Conservation (phyloP, 495 filamentous ascomycete genomes). For the Darksidea phi region DNA sequence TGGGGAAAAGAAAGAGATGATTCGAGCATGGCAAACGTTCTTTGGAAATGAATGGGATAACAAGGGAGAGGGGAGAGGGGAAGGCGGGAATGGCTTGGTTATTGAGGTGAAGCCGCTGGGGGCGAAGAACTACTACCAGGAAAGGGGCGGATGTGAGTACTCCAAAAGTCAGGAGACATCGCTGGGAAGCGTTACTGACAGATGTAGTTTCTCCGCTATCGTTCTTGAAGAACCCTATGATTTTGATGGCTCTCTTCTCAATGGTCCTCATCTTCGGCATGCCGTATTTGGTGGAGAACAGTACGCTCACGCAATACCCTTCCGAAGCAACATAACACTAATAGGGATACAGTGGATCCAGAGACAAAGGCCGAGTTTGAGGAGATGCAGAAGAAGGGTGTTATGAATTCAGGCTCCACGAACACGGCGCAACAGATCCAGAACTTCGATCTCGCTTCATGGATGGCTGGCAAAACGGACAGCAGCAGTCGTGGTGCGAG, state of each 20-base stretch:
- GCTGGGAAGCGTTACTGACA: slow-evolving; percentile 17
- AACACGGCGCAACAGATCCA: slow-evolving; percentile 53
- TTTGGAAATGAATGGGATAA: slow-evolving; percentile 86
- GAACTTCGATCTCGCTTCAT: slow-evolving; percentile 83
- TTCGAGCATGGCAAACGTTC: slow-evolving; percentile 79
- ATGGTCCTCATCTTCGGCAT: slow-evolving; percentile 81
- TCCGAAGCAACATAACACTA: neutral
- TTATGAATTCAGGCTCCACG: slow-evolving; percentile 53
- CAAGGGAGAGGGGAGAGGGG: slow-evolving; percentile 58
- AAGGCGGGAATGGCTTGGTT: slow-evolving; percentile 32
- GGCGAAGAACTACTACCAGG: slow-evolving; percentile 69
- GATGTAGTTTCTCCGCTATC: slow-evolving; percentile 52
- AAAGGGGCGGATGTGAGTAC: slow-evolving; percentile 69
- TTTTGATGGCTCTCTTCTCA: slow-evolving; percentile 78
- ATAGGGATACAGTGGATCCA: slow-evolving; percentile 72
- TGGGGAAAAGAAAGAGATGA: slow-evolving; percentile 45
- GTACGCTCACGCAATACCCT: slow-evolving; percentile 57
- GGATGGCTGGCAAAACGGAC: slow-evolving; percentile 63
- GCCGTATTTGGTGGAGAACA: slow-evolving; percentile 93
- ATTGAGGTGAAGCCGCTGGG: slow-evolving; percentile 64
- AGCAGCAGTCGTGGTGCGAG: slow-evolving; percentile 12
- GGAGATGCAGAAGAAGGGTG: slow-evolving; percentile 75
- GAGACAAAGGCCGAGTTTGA: slow-evolving; percentile 92
- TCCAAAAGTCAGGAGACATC: neutral
- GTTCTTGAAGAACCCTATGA: slow-evolving; percentile 91